Evolutionary conservation across 1,284 basidiomycete species (phyloP).

Genomic region (Puccinia sorghi): DNA sequence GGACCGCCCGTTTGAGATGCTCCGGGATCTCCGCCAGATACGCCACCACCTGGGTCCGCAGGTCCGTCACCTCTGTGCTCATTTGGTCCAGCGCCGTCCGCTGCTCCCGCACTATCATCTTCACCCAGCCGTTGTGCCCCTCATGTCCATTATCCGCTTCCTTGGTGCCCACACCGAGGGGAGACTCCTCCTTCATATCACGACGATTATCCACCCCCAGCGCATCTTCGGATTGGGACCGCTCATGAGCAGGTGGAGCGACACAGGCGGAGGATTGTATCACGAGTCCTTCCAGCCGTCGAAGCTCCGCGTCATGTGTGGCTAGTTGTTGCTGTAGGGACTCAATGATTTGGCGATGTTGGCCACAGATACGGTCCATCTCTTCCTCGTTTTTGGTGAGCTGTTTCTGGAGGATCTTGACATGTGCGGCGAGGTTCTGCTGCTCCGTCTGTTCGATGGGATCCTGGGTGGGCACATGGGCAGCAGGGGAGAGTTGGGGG

Average conservation of each 20-base stretch:
- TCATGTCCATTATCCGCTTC: too few relatives aligned
- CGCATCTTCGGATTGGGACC: not conserved
- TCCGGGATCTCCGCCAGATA: constrained; percentile 11
- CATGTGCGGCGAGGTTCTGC: not conserved
- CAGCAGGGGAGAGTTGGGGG: too few relatives aligned
- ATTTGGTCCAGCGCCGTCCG: not conserved
- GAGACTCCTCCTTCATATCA: too few relatives aligned
- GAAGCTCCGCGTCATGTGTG: constrained; percentile 7
- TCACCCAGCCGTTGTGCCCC: not conserved
- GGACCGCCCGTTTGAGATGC: not conserved
- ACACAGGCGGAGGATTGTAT: too few relatives aligned
- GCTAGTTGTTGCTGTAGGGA: constrained; percentile 10
- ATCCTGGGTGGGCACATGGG: too few relatives aligned
- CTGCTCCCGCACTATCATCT: not conserved
- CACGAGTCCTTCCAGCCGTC: not conserved
- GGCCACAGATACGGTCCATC: not conserved
- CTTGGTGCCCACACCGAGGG: too few relatives aligned
- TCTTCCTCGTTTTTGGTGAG: constrained; percentile 18
- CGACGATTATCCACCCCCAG: not conserved
- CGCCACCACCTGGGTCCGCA: not conserved
- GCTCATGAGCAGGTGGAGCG: not conserved
- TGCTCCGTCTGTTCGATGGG: not conserved
- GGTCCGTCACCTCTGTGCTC: not conserved
- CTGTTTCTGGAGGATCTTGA: constrained; percentile 15
- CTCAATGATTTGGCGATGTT: constrained; percentile 13